Evolutionary conservation across 2,329 filamentous ascomycete genomes (phyloP).

Genomic region (Colletotrichum spinosum): DNA sequence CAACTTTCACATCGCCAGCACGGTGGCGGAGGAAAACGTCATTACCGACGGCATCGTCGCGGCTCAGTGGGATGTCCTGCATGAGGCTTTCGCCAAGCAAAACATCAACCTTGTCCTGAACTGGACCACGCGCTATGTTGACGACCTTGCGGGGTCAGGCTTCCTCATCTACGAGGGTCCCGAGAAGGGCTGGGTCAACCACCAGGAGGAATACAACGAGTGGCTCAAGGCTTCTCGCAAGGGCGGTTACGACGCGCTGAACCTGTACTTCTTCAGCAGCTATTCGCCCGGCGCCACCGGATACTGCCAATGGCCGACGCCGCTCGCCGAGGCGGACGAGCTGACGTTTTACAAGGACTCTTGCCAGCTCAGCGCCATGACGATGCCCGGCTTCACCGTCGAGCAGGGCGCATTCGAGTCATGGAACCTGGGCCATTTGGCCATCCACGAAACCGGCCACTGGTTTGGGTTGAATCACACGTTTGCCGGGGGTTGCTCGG

Average conservation of each 20-base stretch:
- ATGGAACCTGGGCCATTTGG: slow-evolving; percentile 41
- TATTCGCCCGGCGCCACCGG: slow-evolving; percentile 53
- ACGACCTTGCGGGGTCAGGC: slow-evolving; percentile 38
- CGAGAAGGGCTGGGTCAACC: slow-evolving; percentile 39
- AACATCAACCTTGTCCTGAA: slow-evolving; percentile 41
- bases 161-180: slow-evolving; percentile 41
- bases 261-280: slow-evolving; percentile 58
- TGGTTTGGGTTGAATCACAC: slow-evolving; percentile 58
- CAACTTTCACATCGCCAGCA: slow-evolving; percentile 43
- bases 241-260: slow-evolving; percentile 54
- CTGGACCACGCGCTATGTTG: slow-evolving; percentile 41
- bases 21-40: slow-evolving; percentile 38
- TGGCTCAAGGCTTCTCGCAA: slow-evolving; percentile 44
- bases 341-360: slow-evolving; percentile 22
- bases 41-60: slow-evolving; percentile 37
- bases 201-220: slow-evolving; percentile 25
- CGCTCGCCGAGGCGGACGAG: slow-evolving; percentile 13
- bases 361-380: slow-evolving; percentile 33
- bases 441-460: slow-evolving; percentile 55
- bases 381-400: slow-evolving; percentile 31
- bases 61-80: slow-evolving; percentile 40
- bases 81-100: slow-evolving; percentile 38
- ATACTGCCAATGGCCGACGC: slow-evolving; percentile 58
- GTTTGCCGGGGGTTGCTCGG: slow-evolving; percentile 50
- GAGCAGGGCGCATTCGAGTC: slow-evolving; percentile 27